These are phyloP conservation scores for Pseudonectria buxi DNA, from an alignment of 2,329 filamentous ascomycete genomes.

Conservation along the genomic window DNA sequence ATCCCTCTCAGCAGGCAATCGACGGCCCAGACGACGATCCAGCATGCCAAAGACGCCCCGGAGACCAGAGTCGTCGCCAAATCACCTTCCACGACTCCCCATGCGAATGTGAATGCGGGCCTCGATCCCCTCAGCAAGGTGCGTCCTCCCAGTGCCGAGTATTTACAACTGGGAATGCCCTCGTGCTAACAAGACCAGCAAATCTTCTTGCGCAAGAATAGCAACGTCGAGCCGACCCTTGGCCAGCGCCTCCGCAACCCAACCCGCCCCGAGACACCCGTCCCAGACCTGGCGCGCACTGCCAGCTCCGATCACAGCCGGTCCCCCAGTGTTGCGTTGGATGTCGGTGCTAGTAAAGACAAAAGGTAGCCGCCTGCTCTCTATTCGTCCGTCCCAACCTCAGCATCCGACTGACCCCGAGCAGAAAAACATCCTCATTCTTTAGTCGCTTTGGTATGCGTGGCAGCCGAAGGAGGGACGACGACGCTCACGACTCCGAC, in stretches of 20 bases:
- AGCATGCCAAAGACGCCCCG: slow-evolving; percentile 25
- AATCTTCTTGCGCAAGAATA: no score
- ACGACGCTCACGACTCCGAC: slow-evolving; percentile 53
- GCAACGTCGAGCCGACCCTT: not conserved
- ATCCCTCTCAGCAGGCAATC: slow-evolving; percentile 20
- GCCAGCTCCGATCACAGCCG: no score
- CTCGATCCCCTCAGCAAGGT: slow-evolving; percentile 34
- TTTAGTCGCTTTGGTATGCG: slow-evolving; percentile 73
- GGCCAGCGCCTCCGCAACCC: no score
- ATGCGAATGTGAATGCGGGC: slow-evolving; percentile 17
- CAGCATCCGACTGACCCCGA: slow-evolving; percentile 4
- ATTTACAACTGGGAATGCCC: no score
- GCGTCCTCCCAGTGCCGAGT: slow-evolving; percentile 9
- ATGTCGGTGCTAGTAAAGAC: no score
- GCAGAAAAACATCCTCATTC: slow-evolving; percentile 81
- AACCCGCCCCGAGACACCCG: no score
- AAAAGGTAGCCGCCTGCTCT: no score
- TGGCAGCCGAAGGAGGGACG: slow-evolving; percentile 66
- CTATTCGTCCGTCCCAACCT: no score
- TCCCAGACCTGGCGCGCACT: not conserved
- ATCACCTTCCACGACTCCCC: slow-evolving; percentile 17
- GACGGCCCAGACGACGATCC: slow-evolving; percentile 46
- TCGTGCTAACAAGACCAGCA: not conserved
- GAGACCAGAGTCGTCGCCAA: slow-evolving; percentile 23
- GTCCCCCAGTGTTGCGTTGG: no score